phyloP scores from a whole-genome alignment of 108 stramenopile species.

The Nitzschia sp. region DNA sequence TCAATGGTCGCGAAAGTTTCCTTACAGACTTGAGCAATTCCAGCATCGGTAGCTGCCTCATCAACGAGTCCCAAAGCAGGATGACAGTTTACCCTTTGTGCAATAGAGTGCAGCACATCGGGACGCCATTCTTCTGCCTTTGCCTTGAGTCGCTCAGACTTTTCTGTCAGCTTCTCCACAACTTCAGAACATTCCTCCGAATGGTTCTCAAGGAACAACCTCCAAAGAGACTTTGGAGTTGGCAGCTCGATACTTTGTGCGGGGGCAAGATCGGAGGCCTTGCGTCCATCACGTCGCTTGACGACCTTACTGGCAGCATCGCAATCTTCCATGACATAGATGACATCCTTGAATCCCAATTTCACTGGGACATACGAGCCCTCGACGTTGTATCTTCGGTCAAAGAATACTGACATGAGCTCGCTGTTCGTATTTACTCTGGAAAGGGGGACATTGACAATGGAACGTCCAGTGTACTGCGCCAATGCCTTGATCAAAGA shows the following conservation, averaged over 20 bases:
- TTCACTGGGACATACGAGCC: slow-evolving; percentile 51
- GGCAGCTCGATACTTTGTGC: slow-evolving; percentile 26
- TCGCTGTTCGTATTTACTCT: slow-evolving; percentile 70
- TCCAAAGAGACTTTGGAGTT: slow-evolving; percentile 42
- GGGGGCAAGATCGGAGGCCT: slow-evolving; percentile 3
- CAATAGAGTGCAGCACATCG: slow-evolving; percentile 10
- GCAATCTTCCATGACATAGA: slow-evolving; percentile 84
- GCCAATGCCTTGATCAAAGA: slow-evolving; percentile 79
- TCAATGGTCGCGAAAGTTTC: slow-evolving; percentile 32
- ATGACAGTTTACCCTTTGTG: slow-evolving; percentile 14
- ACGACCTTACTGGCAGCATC: slow-evolving; percentile 79
- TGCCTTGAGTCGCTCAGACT: slow-evolving; percentile 37
- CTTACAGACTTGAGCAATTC: slow-evolving; percentile 21
- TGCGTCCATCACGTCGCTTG: slow-evolving; percentile 47
- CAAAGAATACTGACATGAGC: slow-evolving; percentile 74
- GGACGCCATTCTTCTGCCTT: slow-evolving; percentile 24
- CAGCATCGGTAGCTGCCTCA: slow-evolving; percentile 14
- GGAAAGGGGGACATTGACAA: slow-evolving; percentile 66
- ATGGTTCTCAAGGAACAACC: slow-evolving; percentile 41
- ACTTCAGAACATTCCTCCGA: slow-evolving; percentile 35
- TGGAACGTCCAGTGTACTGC: slow-evolving; percentile 63
- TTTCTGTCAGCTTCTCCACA: slow-evolving; percentile 35
- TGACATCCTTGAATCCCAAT: slow-evolving; percentile 62
- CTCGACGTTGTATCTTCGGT: slow-evolving; percentile 51
- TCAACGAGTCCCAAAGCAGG: slow-evolving; percentile 45